Evolutionary conservation across 2,329 filamentous ascomycete genomes (phyloP).

Genomic region (Penicillium sp.): DNA sequence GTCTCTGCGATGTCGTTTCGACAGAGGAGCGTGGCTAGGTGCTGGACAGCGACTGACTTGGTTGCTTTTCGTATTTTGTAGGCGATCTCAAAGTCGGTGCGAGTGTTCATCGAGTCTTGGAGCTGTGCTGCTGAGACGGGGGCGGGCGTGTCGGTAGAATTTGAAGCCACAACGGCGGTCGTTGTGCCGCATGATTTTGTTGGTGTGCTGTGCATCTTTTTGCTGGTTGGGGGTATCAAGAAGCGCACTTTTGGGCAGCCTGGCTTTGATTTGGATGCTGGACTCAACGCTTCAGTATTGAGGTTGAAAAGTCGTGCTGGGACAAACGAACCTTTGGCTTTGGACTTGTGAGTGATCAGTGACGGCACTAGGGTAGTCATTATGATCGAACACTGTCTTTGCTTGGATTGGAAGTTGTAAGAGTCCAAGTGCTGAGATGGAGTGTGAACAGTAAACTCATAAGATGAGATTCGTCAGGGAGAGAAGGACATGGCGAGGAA

Average conservation of each 20-base stretch:
- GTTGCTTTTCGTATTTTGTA: slow-evolving; percentile 2
- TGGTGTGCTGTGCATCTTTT: neutral
- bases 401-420: neutral
- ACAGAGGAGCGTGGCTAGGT: slow-evolving; percentile 8
- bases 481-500: neutral
- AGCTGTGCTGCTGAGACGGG: neutral
- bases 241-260: slow-evolving; percentile 4
- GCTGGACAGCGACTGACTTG: neutral
- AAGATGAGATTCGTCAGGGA: neutral
- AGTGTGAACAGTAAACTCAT: neutral
- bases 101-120: neutral
- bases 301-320: neutral
- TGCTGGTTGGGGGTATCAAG: neutral
- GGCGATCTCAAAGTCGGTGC: slow-evolving; percentile 6
- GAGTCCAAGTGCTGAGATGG: neutral
- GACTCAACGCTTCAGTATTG: neutral
- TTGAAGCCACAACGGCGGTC: neutral
- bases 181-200: neutral
- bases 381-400: neutral
- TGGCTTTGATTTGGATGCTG: neutral
- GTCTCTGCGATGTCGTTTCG: slow-evolving; percentile 6
- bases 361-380: neutral
- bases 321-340: neutral
- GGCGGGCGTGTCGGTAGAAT: neutral
- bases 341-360: neutral